phyloP scores from a whole-genome alignment of 2,329 filamentous ascomycete genomes.

The Colletotrichum tropicale region DNA sequence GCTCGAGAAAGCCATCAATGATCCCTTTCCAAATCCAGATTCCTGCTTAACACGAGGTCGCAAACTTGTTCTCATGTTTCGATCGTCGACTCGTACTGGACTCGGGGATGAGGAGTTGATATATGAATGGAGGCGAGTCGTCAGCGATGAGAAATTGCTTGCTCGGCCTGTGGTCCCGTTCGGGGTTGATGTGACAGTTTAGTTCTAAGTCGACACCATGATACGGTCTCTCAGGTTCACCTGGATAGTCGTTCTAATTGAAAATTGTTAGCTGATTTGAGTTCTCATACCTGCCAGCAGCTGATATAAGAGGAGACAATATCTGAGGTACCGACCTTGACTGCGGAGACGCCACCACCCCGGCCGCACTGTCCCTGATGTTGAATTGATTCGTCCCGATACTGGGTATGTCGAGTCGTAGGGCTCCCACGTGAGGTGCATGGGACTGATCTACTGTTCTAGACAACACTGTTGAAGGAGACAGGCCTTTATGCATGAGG shows the following conservation, averaged over 20 bases:
- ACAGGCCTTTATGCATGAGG: background rate
- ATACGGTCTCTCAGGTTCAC: slow-evolving; percentile 1
- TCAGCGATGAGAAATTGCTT: slow-evolving; percentile 8
- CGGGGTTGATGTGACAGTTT: background rate
- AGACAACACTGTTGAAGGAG: slow-evolving; percentile 3
- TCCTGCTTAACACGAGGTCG: slow-evolving; percentile 22
- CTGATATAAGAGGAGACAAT: slow-evolving; percentile 9
- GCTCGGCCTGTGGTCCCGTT: slow-evolving; percentile 13
- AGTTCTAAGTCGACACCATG: slow-evolving; percentile 12
- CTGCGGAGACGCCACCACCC: slow-evolving; percentile 16
- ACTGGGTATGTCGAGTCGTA: background rate
- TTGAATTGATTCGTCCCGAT: background rate
- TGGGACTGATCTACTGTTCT: slow-evolving; percentile 3
- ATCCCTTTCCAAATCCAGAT: slow-evolving; percentile 26
- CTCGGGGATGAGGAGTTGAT: slow-evolving; percentile 3
- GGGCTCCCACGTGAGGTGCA: background rate
- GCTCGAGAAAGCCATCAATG: slow-evolving; percentile 22
- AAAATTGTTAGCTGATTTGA: background rate
- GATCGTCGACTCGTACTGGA: slow-evolving; percentile 1
- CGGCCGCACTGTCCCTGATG: slow-evolving; percentile 5
- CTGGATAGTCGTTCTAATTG: background rate
- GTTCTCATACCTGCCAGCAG: background rate
- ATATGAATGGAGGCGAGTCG: slow-evolving; percentile 1
- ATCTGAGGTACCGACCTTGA: slow-evolving; percentile 10
- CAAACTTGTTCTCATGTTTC: slow-evolving; percentile 21